Percentiles rank a stretch among this genome's conserved stretches.
phyloP scores from a whole-genome alignment of 371 early-diverging fungal genomes.

The Capillidium heterosporum region DNA sequence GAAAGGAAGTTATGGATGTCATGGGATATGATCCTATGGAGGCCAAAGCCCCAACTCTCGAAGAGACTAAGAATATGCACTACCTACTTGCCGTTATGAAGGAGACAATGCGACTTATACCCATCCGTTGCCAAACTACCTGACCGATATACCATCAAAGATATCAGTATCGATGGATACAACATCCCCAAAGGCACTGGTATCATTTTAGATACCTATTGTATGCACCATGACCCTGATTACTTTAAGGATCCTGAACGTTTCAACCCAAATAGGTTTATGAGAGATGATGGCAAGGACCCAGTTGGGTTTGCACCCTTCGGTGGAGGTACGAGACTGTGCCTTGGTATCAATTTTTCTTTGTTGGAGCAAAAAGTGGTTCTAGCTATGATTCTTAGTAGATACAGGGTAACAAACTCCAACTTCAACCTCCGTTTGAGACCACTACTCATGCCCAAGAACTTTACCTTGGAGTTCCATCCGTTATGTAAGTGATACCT shows the following conservation, averaged over 20 bases:
- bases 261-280: conserved; percentile 17
- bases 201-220: conserved; percentile 9
- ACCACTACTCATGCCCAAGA: too few relatives aligned
- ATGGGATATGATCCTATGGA: background rate
- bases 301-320: background rate
- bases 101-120: conserved; percentile 3
- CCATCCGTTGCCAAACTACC: background rate
- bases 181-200: conserved; percentile 10
- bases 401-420: background rate
- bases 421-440: too few relatives aligned
- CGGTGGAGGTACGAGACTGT: conserved; percentile 13
- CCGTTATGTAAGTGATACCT: too few relatives aligned
- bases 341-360: conserved; percentile 36
- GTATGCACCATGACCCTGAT: conserved; percentile 11
- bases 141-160: background rate
- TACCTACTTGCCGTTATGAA: background rate
- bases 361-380: conserved; percentile 29
- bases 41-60: background rate
- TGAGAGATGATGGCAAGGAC: background rate
- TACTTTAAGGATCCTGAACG: conserved; percentile 14
- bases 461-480: too few relatives aligned
- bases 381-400: conserved; percentile 18
- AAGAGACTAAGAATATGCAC: background rate
- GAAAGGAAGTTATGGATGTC: background rate
- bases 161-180: background rate